Evolutionary conservation across 2,329 filamentous ascomycete species (phyloP), one percentile per base, ranked within the genome.

Genomic region (Harringtonia lauricola): DNA sequence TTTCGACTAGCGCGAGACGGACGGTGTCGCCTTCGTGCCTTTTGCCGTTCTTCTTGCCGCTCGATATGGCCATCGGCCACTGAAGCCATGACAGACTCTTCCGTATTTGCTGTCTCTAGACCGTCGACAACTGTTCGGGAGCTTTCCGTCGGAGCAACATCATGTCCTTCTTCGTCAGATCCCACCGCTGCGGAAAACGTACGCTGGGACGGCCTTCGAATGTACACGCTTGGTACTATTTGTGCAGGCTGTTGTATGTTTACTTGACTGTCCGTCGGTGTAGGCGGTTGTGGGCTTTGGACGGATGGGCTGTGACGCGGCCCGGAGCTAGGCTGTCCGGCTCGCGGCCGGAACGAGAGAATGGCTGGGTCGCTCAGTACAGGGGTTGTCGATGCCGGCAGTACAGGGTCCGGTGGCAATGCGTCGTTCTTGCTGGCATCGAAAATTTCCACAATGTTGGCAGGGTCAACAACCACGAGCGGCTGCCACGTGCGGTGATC

Each of bases 381-480:
- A 3, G 49, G 49, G 8, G 41, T 13, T 10, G 36, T 21, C 50
- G 52, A 21, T 44, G 53, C 15, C 12, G 36, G 15, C 9, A 34
- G 26, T 13, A 39, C 34, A n/a, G 26, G 41, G 4, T n/a, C 17
- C 3, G 24, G 31, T 29, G 22, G 41, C 18, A 37, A 18, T 21
- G n/a, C 22, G 3, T 31, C 9, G 34, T 21, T 15, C n/a, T 49
- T 48, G 36, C 41, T 46, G 26, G 40, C 46, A 15, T 49, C 49
- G n/a, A 44, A 30, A n/a, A 51, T 51, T 12, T 51, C 45, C 19
- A 42, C 36, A 21, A 51, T 49, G 41, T 71, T 65, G 38, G 57
- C 50, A 1, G 68, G 62, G 33, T 64, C 52, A 52, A 76, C 70
- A 30, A 76, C 72, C 67, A 55, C 30, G 24, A 51, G 50, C 43